Evolutionary conservation across 2,329 filamentous ascomycete genomes (phyloP), one percentile per base, ranked within the genome.

Genomic region (Annulohypoxylon truncatum): DNA sequence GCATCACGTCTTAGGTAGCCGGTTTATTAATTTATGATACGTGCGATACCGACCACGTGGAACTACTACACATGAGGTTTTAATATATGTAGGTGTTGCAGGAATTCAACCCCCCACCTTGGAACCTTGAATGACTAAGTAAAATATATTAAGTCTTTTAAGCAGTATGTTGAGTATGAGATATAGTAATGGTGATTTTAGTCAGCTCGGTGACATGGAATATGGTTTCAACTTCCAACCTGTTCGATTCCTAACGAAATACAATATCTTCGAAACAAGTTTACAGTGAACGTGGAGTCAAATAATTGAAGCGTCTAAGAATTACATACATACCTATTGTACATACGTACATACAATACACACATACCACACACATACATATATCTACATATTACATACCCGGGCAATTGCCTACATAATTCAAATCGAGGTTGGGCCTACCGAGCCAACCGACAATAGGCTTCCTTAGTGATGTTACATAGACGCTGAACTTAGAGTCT

Each of bases 1-100:
- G 4, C 42, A 38, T 57, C 47, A 47, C 33, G n/a, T n/a, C n/a
- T n/a, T n/a, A n/a, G n/a, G n/a, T n/a, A 53, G 26, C 13, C 42
- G 35, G 15, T 35, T 24, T 31, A 52, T 61, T 56, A 57, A 55
- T 33, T 33, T 50, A 62, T 51, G 58, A 62, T 55, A 51, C n/a
- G 28, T 56, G 38, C 10, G 35, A 52, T 60, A 42, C 64, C 55
- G 51, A 60, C 18, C 29, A 54, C 50, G 29, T 33, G 54, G 59
- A 6, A 50, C 53, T 61, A 20, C 35, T 40, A n/a, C 20, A 44
- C 35, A 40, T n/a, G 22, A 22, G 44, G 22, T 38, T 54, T 54
- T 22, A 24, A 46, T 29, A 35, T 38, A 38, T 42, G 38, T 42
- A 20, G 12, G 33, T 35, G 29, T 9, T 52, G 13, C 18, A 52